Evolutionary conservation across 768 basidiomycete species (phyloP).

Genomic region (Suillus subalutaceus): DNA sequence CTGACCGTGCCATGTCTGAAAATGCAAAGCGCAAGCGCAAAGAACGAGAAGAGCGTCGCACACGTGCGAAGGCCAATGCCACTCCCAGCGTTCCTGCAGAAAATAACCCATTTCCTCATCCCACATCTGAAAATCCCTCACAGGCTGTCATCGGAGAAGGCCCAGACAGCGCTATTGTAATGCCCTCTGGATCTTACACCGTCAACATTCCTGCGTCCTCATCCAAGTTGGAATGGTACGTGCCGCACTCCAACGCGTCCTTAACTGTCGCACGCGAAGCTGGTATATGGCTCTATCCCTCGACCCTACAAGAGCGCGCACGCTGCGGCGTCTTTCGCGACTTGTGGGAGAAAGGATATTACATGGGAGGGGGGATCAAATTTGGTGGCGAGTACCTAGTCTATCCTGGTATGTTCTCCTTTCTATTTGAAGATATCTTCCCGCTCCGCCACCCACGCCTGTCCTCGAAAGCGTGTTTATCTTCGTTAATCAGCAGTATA

Average conservation of each 20-base stretch:
- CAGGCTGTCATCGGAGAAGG: slow-evolving; percentile 4
- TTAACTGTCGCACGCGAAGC: slow-evolving; percentile 64
- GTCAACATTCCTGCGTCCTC: slow-evolving; percentile 73
- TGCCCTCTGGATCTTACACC: slow-evolving; percentile 41
- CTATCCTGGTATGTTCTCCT: slow-evolving; percentile 76
- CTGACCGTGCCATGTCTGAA: slow-evolving; percentile 52
- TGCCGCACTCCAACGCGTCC: slow-evolving; percentile 48
- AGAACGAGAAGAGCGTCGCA: slow-evolving; percentile 59
- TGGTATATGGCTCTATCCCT: slow-evolving; percentile 79
- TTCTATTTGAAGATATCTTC: slow-evolving; percentile 1
- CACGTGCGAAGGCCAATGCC: slow-evolving; percentile 16
- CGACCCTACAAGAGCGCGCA: slow-evolving; percentile 65
- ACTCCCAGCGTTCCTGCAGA: slow-evolving; percentile 28
- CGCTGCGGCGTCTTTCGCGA: slow-evolving; percentile 79
- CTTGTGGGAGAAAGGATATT: slow-evolving; percentile 83
- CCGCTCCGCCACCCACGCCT: background rate
- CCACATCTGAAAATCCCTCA: slow-evolving; percentile 8
- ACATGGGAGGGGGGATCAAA: slow-evolving; percentile 86
- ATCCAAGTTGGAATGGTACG: slow-evolving; percentile 69
- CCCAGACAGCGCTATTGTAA: slow-evolving; percentile 12
- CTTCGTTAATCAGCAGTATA: slow-evolving; percentile 5
- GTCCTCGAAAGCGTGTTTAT: slow-evolving; percentile 5
- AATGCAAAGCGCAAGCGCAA: slow-evolving; percentile 73
- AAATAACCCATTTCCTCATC: slow-evolving; percentile 13
- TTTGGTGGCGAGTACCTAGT: slow-evolving; percentile 97